Percentiles rank a stretch among this genome's conserved stretches.
Conservation (phyloP, 2,329 filamentous ascomycete genomes). For the Xenoacremonium recifei region DNA sequence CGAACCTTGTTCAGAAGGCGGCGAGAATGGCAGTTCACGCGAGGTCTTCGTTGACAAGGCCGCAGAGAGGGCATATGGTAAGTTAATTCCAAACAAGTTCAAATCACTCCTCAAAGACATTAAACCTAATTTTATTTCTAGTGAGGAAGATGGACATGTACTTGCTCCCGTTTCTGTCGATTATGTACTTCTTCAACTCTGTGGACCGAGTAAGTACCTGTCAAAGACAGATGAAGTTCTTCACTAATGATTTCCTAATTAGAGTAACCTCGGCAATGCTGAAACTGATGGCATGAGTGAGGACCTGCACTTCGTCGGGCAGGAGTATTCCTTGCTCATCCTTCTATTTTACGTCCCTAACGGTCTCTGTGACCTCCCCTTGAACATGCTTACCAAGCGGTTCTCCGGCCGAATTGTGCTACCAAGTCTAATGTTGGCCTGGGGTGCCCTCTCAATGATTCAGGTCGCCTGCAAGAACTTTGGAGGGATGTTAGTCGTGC, state of each 20-base stretch:
- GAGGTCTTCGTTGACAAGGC: background rate
- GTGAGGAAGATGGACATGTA: constrained; percentile 39
- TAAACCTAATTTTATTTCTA: background rate
- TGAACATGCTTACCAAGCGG: constrained; percentile 46
- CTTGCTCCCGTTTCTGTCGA: constrained; percentile 40
- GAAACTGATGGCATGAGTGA: constrained; percentile 43
- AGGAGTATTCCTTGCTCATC: constrained; percentile 44
- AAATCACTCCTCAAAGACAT: background rate
- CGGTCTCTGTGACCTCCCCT: constrained; percentile 46
- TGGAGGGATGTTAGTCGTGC: constrained; percentile 42
- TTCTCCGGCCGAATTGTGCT: constrained; percentile 36
- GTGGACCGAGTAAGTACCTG: constrained; percentile 13
- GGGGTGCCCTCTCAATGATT: constrained; percentile 42
- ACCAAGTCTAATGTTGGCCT: constrained; percentile 39
- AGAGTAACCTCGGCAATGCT: constrained; percentile 48
- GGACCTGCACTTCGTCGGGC: constrained; percentile 40
- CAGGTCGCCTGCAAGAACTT: constrained; percentile 46
- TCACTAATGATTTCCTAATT: too few species aligned
- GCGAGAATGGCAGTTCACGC: background rate
- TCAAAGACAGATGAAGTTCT: background rate
- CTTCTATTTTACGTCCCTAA: constrained; percentile 51
- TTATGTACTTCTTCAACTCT: constrained; percentile 31
- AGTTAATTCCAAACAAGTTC: background rate
- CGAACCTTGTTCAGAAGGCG: background rate
- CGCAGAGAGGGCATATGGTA: background rate